Conservation (phyloP, 1,284 basidiomycete species). For the Wallemia ichthyophaga region DNA sequence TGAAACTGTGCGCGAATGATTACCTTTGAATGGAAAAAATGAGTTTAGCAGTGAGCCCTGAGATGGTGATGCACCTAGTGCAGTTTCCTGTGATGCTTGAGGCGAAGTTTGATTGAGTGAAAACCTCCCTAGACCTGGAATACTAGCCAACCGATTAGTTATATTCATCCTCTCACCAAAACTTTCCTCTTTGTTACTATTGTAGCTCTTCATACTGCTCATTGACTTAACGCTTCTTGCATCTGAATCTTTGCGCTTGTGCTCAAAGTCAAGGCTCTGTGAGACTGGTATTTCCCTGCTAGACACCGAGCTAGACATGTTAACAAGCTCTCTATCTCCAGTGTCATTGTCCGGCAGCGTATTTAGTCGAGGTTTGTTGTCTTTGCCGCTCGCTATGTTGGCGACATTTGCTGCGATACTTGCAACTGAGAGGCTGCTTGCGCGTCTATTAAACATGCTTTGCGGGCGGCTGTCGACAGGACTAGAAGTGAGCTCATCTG, state of each 20-base stretch:
- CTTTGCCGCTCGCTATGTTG: constrained; percentile 16
- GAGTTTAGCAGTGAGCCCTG: constrained; percentile 6
- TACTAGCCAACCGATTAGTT: constrained; percentile 39
- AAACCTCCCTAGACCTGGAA: constrained; percentile 21
- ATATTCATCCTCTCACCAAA: constrained; percentile 26
- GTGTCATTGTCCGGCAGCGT: constrained; percentile 19
- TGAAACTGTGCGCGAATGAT: constrained; percentile 6
- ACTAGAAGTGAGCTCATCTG: constrained; percentile 11
- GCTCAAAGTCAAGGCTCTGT: constrained; percentile 6
- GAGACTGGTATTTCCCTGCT: constrained; percentile 1
- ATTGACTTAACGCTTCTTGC: constrained; percentile 44
- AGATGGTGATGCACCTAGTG: constrained; percentile 20
- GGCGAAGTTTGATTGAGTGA: constrained; percentile 1
- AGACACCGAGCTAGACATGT: constrained; percentile 17
- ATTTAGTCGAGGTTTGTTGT: constrained; percentile 11
- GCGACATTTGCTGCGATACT: constrained; percentile 37
- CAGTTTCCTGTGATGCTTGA: constrained; percentile 3
- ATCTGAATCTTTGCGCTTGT: constrained; percentile 14
- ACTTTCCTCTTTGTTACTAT: constrained; percentile 17
- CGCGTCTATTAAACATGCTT: constrained; percentile 31
- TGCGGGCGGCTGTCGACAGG: constrained; percentile 17
- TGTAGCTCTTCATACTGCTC: constrained; percentile 39
- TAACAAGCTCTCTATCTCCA: constrained; percentile 31
- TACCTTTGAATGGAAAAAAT: constrained; percentile 12
- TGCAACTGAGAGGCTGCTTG: constrained; percentile 48